Base-by-base conservation (phyloP, 208 protist species). In the Acanthamoeba polyphaga region DNA sequence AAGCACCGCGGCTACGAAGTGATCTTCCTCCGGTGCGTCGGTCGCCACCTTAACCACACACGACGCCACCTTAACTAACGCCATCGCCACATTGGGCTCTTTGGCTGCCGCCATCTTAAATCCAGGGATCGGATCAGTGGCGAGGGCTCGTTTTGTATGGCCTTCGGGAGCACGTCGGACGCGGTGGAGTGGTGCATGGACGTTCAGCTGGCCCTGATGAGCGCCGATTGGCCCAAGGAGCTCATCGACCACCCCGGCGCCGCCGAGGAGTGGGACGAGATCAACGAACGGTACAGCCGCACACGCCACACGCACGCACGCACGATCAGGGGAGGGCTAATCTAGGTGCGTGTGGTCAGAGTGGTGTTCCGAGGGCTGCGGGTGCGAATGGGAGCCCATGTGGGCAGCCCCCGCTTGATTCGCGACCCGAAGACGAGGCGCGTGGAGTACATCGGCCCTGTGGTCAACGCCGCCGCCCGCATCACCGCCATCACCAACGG, bases 111-210 rank as follows among this genome's bases (percentile, higher is more conserved):
- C 22, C 62, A 22, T 29, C 24, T 10, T 12, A 32, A 13, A 13
- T 19, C 0, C n/a, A 72, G 51, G 46, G 51, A 88, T 32, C 22
- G 80, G 13, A 74, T 34, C 60, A 55, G 87, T 27, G 87, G 87
- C 4, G 87, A 92, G 87, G 87, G 87, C 24, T 92, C 89, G 29
- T 94, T 94, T 29, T 84, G 62, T 46, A 66, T 94, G 89, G 89
- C 89, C 5, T 94, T 94, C 49, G 29, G 13, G 2, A 84, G 38
- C 70, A 43, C 68, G 49, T 8, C 78, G n/a, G 89, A 76, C 32
- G 89, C 89, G 15, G 89, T 82, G 15, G 51, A 66, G 32, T 94
- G 62, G 62, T 94, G 89, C 51, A 60, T 84, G 64, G 89, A 22
- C 13, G 89, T 64, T 12, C 89, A 94, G 46, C 7, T 24, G 17